phyloP scores from a whole-genome alignment of 345 rosid species.

The Eucalyptus leucophloia region DNA sequence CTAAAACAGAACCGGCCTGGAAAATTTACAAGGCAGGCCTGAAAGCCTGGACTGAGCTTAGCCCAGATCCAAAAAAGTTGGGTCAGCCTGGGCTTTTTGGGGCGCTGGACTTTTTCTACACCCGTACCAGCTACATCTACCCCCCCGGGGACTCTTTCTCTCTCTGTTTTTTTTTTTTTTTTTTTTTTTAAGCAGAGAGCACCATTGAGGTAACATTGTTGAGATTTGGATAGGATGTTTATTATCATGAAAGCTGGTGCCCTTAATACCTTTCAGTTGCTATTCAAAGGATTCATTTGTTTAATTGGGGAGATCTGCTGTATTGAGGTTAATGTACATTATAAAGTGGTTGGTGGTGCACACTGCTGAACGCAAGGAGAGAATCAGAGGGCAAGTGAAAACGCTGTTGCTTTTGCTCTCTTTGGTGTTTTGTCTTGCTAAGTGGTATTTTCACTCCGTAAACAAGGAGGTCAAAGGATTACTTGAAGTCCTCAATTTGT shows the following conservation, averaged over 20 bases:
- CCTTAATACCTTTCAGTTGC: not conserved
- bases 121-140: not conserved
- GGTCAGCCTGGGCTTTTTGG: not conserved
- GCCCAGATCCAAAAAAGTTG: not conserved
- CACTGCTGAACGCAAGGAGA: not conserved
- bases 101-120: not conserved
- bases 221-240: not conserved
- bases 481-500: not conserved
- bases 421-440: not conserved
- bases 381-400: not conserved
- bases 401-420: not conserved
- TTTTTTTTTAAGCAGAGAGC: not conserved
- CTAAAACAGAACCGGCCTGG: not conserved
- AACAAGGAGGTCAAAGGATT: not conserved
- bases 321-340: not conserved
- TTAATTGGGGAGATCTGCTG: not conserved
- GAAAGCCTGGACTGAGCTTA: not conserved
- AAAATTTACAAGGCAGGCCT: not conserved
- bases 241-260: not conserved
- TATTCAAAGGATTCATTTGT: not conserved
- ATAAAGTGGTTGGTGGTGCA: not conserved
- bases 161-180: not conserved
- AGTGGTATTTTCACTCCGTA: not conserved
- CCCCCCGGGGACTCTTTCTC: too few relatives aligned
- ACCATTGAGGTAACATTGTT: not conserved